Evolutionary conservation across 768 basidiomycete species (phyloP).

Genomic region (Albatrellus ellisii): DNA sequence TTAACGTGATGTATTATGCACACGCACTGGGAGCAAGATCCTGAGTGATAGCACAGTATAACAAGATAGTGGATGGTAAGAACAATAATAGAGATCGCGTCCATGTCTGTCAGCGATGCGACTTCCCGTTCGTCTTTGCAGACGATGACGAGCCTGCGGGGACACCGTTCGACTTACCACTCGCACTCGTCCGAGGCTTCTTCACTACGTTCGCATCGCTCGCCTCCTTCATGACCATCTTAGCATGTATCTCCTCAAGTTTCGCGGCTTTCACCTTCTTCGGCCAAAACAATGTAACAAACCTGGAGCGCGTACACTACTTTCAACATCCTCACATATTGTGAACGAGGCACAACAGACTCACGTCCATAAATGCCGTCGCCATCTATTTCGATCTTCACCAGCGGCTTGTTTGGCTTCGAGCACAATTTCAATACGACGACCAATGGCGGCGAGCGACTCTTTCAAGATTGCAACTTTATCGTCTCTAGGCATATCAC

Average conservation of each 20-base stretch:
- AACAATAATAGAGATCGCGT: not conserved
- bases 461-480: slow-evolving; percentile 95
- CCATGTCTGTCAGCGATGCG: slow-evolving; percentile 33
- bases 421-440: slow-evolving; percentile 78
- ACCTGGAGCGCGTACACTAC: slow-evolving; percentile 30
- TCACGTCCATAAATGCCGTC: slow-evolving; percentile 93
- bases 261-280: slow-evolving; percentile 92
- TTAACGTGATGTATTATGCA: no score
- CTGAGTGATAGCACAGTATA: not conserved
- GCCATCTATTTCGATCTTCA: slow-evolving; percentile 78
- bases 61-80: not conserved
- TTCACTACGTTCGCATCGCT: slow-evolving; percentile 37
- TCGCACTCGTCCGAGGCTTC: slow-evolving; percentile 45
- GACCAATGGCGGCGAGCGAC: slow-evolving; percentile 86
- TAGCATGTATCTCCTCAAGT: slow-evolving; percentile 89
- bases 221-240: slow-evolving; percentile 85
- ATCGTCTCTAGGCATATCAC: slow-evolving; percentile 87
- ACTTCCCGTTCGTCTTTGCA: slow-evolving; percentile 46
- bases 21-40: no score
- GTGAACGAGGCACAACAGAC: slow-evolving; percentile 22
- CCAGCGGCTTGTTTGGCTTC: slow-evolving; percentile 63
- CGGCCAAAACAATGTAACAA: slow-evolving; percentile 95
- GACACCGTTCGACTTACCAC: slow-evolving; percentile 28
- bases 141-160: slow-evolving; percentile 28
- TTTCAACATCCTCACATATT: not conserved